These are phyloP conservation scores for Jackrogersella multiformis DNA, from an alignment of 495 filamentous ascomycete genomes.

Conservation along the genomic window DNA sequence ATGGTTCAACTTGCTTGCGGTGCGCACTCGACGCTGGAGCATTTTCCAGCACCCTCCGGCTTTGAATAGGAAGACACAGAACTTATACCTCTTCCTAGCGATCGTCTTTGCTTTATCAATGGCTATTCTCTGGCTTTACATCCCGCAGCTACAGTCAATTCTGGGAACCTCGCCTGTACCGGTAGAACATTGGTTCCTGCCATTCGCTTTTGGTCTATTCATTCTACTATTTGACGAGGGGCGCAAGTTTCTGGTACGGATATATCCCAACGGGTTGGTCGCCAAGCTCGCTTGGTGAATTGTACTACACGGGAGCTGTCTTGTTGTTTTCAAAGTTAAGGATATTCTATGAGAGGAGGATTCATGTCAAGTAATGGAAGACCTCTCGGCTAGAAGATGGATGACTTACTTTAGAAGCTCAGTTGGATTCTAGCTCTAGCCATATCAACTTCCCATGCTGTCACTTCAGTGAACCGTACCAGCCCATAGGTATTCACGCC, in stretches of 20 bases:
- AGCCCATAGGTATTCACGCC: too few species aligned
- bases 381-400: too few species aligned
- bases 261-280: constrained; percentile 56
- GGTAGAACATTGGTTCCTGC: constrained; percentile 72
- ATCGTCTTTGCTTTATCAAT: constrained; percentile 69
- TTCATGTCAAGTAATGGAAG: too few species aligned
- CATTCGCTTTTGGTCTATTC: constrained; percentile 68
- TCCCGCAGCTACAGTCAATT: constrained; percentile 63
- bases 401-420: too few species aligned
- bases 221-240: constrained; percentile 67
- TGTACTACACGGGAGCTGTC: neutral
- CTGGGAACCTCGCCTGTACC: constrained; percentile 66
- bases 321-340: too few species aligned
- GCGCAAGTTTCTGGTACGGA: constrained; percentile 63
- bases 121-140: constrained; percentile 70
- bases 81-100: constrained; percentile 70
- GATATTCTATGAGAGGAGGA: too few species aligned
- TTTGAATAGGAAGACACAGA: constrained; percentile 65
- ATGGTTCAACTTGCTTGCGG: constrained; percentile 73
- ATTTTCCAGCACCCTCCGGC: constrained; percentile 72
- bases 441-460: too few species aligned
- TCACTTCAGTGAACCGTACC: too few species aligned
- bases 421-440: too few species aligned
- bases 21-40: constrained; percentile 69
- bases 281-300: constrained; percentile 63